Evolutionary conservation across 1,139 yeast species (phyloP).

Genomic region (Debaryomyces sp.): DNA sequence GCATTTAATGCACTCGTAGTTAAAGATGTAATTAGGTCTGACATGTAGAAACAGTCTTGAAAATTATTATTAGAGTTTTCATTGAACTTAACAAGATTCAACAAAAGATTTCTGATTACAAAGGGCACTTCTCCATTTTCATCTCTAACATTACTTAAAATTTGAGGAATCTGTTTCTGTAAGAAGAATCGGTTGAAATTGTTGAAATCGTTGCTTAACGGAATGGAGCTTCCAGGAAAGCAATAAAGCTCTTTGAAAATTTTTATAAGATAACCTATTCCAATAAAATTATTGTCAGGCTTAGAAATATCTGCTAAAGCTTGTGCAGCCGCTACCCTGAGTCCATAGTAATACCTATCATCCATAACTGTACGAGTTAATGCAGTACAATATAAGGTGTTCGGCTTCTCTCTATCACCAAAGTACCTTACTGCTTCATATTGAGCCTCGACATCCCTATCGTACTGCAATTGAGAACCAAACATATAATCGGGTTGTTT

Average conservation of each 20-base stretch:
- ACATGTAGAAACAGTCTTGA: slow-evolving; percentile 72
- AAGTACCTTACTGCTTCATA: slow-evolving; percentile 79
- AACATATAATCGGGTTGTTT: slow-evolving; percentile 96
- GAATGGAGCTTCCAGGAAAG: slow-evolving; percentile 65
- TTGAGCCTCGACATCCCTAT: slow-evolving; percentile 96
- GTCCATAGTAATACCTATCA: slow-evolving; percentile 82
- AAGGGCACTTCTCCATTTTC: slow-evolving; percentile 68
- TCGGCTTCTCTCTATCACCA: slow-evolving; percentile 59
- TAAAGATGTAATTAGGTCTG: slow-evolving; percentile 59
- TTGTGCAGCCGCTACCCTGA: slow-evolving; percentile 82
- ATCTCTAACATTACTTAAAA: slow-evolving; percentile 64
- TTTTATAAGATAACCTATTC: slow-evolving; percentile 69
- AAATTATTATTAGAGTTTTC: slow-evolving; percentile 82
- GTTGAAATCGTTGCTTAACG: slow-evolving; percentile 78
- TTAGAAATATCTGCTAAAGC: slow-evolving; percentile 73
- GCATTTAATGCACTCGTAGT: slow-evolving; percentile 41
- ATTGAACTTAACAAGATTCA: slow-evolving; percentile 77
- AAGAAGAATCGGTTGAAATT: slow-evolving; percentile 69
- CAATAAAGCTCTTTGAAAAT: slow-evolving; percentile 76
- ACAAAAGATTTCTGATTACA: slow-evolving; percentile 60
- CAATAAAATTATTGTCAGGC: slow-evolving; percentile 64
- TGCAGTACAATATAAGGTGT: slow-evolving; percentile 71
- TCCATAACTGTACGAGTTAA: slow-evolving; percentile 84
- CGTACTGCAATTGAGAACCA: slow-evolving; percentile 90
- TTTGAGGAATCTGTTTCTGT: slow-evolving; percentile 66